Evolutionary conservation across 2,329 filamentous ascomycete species (phyloP).

Genomic region (Calycina herbarum): DNA sequence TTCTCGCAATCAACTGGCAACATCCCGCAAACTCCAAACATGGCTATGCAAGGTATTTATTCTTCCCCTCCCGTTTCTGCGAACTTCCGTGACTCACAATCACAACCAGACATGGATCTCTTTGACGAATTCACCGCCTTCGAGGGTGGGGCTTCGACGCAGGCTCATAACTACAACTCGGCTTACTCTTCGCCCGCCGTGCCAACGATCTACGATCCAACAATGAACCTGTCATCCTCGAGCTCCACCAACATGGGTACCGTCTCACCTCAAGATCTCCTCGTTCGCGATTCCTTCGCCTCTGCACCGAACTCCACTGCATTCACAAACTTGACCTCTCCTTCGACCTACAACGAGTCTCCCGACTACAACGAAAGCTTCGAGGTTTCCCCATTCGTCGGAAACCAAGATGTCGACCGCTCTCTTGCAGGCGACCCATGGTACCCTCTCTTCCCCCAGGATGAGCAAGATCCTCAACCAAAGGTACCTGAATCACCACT

Average conservation of each 20-base stretch:
- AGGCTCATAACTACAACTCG: constrained; percentile 25
- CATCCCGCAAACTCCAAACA: constrained; percentile 47
- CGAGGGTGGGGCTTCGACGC: constrained; percentile 41
- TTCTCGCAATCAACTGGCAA: constrained; percentile 63
- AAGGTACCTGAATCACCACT: constrained; percentile 31
- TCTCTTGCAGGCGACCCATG: constrained; percentile 54
- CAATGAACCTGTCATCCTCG: constrained; percentile 38
- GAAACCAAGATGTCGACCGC: constrained; percentile 52
- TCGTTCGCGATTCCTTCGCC: constrained; percentile 62
- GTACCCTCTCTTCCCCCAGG: constrained; percentile 71
- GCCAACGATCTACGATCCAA: constrained; percentile 52
- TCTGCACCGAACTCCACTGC: constrained; percentile 81
- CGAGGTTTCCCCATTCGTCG: constrained; percentile 78
- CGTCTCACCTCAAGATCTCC: constrained; percentile 78
- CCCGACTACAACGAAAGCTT: constrained; percentile 70
- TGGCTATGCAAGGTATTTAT: constrained; percentile 58
- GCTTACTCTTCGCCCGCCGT: constrained; percentile 37
- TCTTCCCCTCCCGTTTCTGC: constrained; percentile 19
- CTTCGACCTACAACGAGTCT: constrained; percentile 75
- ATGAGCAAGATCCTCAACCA: constrained; percentile 38
- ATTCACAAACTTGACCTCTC: constrained; percentile 82
- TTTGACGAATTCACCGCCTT: constrained; percentile 60
- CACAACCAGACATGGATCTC: constrained; percentile 51
- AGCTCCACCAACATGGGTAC: constrained; percentile 63
- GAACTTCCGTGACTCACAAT: constrained; percentile 34